Percentiles rank a stretch among this genome's conserved stretches.
Evolutionary conservation across 371 early-diverging fungal genomes (phyloP).

Genomic region (Mucor indicus): DNA sequence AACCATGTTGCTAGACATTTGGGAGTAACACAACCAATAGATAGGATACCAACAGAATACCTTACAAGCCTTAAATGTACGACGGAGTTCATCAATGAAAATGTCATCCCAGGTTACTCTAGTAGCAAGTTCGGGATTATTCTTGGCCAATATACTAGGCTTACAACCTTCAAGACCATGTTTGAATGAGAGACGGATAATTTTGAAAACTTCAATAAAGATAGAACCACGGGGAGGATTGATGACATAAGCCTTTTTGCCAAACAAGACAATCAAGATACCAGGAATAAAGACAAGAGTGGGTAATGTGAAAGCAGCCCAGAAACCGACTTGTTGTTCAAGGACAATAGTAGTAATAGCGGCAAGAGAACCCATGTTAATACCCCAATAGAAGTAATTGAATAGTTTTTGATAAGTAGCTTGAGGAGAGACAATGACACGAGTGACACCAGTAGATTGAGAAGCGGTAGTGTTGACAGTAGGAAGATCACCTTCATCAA

Average conservation of each 20-base stretch:
- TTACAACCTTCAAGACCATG: conserved; percentile 41
- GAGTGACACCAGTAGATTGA: conserved; percentile 15
- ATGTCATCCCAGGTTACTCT: conserved; percentile 65
- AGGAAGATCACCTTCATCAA: conserved; percentile 31
- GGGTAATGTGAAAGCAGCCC: conserved; percentile 70
- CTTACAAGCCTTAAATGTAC: conserved; percentile 64
- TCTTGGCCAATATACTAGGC: conserved; percentile 22
- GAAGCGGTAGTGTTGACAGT: conserved; percentile 4
- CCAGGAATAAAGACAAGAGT: conserved; percentile 66
- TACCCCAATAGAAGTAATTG: conserved; percentile 76
- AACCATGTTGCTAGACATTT: conserved; percentile 76
- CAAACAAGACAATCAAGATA: conserved; percentile 55
- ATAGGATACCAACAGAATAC: conserved; percentile 74
- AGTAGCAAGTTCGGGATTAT: conserved; percentile 33
- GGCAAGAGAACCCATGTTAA: conserved; percentile 61
- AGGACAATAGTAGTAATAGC: neutral
- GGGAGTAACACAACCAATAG: conserved; percentile 78
- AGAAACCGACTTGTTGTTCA: conserved; percentile 63
- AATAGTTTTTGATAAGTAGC: conserved; percentile 50
- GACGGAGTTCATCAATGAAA: conserved; percentile 69
- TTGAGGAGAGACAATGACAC: conserved; percentile 51
- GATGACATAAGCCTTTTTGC: conserved; percentile 56
- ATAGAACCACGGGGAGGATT: conserved; percentile 63
- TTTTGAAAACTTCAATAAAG: conserved; percentile 41
- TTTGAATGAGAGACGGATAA: conserved; percentile 28